Base-by-base conservation (phyloP, 768 basidiomycete species). In the Amanita polypyramis region DNA sequence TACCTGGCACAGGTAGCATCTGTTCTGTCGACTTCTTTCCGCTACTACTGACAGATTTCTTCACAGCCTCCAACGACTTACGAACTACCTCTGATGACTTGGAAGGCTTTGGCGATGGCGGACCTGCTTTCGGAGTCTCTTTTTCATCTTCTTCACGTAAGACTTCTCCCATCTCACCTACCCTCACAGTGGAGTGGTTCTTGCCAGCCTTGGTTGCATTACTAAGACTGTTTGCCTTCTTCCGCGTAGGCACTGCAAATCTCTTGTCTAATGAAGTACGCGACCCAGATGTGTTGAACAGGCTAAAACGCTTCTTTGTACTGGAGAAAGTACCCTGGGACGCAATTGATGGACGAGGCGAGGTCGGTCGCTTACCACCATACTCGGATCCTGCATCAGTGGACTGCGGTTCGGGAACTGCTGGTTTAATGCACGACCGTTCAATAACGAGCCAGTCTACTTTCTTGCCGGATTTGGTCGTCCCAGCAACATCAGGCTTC, bases 81-180 rank as follows among this genome's bases (percentile, higher is more conserved):
- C 39, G 38, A 43, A 27, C 55, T 47, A 43, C 58, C 57, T 54
- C 44, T 25, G 32, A 36, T 11, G 51, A 36, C 46, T 52, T 39
- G 14, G 58, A 58, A 14, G 54, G 32, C 39, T 41, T 48, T 30
- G 41, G 40, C 29, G 46, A 54, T 7, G 58, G 47, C 39, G 59
- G 48, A 33, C 54, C 53, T n/a, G 49, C 33, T 33, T 51, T 51
- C 43, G 40, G 53, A 35, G 52, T 54, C 19, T 53, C 45, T n/a
- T 61, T 64, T 54, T 64, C 67, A 3, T 68, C 70, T 54, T 75
- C 77, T 57, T 85, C 82, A 17, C 69, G 62, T 27, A 85, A 55
- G 12, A 79, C 65, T 58, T 86, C 85, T 8, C 85, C 85, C 74
- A 84, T 71, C 65, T 88, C 85, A 14, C 81, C 82, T 17, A 81